Conservation (phyloP, 331 rosid genomes). For the Saraca asoca region DNA sequence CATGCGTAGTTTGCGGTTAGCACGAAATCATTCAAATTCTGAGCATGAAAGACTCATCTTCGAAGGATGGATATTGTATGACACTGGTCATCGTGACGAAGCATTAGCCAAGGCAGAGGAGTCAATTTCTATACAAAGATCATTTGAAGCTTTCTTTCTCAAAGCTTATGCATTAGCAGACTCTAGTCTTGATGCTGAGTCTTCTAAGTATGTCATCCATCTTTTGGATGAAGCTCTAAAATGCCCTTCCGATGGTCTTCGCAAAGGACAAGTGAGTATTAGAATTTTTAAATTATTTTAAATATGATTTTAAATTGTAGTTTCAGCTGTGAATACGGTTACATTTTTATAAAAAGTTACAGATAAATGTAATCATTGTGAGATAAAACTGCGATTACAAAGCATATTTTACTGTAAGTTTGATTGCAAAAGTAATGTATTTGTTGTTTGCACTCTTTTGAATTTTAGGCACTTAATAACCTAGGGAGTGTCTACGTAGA, state of each 20-base stretch:
- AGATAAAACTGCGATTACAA: too few relatives aligned
- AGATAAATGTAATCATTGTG: too few relatives aligned
- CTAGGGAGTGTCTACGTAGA: conserved; percentile 91
- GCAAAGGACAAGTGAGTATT: conserved; percentile 83
- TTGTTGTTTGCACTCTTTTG: conserved; percentile 21
- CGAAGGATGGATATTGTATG: conserved; percentile 94
- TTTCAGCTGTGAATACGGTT: too few relatives aligned
- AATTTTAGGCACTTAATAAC: conserved; percentile 76
- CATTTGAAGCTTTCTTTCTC: conserved; percentile 92
- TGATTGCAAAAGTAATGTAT: conserved; percentile 21
- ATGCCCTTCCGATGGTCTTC: conserved; percentile 93
- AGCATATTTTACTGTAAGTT: too few relatives aligned
- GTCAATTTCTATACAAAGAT: conserved; percentile 79
- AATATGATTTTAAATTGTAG: too few relatives aligned
- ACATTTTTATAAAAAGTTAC: too few relatives aligned
- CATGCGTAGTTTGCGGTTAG: conserved; percentile 77
- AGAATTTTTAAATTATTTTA: not conserved
- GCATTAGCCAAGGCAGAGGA: conserved; percentile 84
- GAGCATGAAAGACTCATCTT: conserved; percentile 81
- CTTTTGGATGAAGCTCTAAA: conserved; percentile 84
- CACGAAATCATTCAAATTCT: conserved; percentile 70
- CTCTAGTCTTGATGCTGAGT: conserved; percentile 68
- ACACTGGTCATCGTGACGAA: conserved; percentile 90
- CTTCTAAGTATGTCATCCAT: conserved; percentile 64
- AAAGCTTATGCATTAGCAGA: conserved; percentile 86